Evolutionary conservation across 495 filamentous ascomycete genomes (phyloP), one percentile per base, ranked within the genome.

Genomic region (Rhypophila decipiens): DNA sequence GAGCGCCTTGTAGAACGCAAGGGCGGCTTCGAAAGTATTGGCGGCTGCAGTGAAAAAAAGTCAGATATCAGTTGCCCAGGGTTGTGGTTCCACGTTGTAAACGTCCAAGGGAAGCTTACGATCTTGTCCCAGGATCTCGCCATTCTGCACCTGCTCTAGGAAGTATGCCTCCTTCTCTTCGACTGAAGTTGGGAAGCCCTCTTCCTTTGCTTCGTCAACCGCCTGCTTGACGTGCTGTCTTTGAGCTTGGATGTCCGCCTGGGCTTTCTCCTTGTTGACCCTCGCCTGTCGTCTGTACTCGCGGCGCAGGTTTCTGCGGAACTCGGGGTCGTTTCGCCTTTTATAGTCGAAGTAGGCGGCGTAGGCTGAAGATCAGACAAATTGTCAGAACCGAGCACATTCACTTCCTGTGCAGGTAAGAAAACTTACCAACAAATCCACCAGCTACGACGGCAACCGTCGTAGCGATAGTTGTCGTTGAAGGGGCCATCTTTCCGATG

Each of bases 331-430:
- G 61, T 80, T 84, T 56, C 93, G 87, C 56, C 93, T 82, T 66
- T 85, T 84, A 72, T 96, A 83, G 72, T 98, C 93, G 61, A 98
- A 98, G 75, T 95, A 98, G 47, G 88, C 69, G 46, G 88, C 94
- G 61, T 97, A 78, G 44, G 72, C 74, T 77, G 23, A 46, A 48
- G 42, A 44, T 46, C 35, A 33, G 46, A 34, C 47, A 38, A 42
- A 31, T 44, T 39, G 20, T 38, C 41, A 5, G 46, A 43, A 51
- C 50, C 60, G 72, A 57, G 73, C 79, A 73, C 73, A 49, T 87
- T 63, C 10, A 51, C 78, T 83, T 48, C 38, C 77, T 77, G 69
- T 78, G 79, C 49, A 74, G 77, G 68, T 55, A 48, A 51, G 47
- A 19, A 33, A 46, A 56, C 77, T 57, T 77, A 90, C 86, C 86